Evolutionary conservation across 495 filamentous ascomycete species (phyloP).

Genomic region (Corynascus novoguineensis): DNA sequence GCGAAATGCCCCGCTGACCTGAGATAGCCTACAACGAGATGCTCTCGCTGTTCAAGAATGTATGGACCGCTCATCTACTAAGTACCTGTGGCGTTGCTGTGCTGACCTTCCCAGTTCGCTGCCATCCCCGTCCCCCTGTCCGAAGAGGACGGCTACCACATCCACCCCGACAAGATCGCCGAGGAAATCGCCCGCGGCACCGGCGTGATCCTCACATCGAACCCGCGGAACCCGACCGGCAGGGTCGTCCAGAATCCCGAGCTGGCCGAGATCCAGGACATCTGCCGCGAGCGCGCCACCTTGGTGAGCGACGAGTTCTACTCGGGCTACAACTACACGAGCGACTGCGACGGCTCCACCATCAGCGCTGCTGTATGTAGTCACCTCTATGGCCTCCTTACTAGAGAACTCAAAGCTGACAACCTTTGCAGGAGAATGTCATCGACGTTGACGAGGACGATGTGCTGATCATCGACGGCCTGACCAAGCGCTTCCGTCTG

Average conservation of each 20-base stretch:
- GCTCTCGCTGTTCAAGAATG: slow-evolving; percentile 84
- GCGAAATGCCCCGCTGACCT: slow-evolving; percentile 5
- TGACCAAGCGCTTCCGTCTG: slow-evolving; percentile 94
- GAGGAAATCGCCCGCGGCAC: slow-evolving; percentile 84
- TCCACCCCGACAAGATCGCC: slow-evolving; percentile 86
- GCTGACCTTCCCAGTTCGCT: slow-evolving; percentile 59
- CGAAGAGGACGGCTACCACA: slow-evolving; percentile 79
- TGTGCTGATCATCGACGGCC: slow-evolving; percentile 89
- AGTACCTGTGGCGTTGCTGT: not conserved
- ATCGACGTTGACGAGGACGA: slow-evolving; percentile 61
- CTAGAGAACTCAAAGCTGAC: not conserved
- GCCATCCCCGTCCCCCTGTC: slow-evolving; percentile 82
- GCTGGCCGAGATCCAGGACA: slow-evolving; percentile 80
- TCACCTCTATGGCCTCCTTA: not conserved
- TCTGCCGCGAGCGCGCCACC: slow-evolving; percentile 84
- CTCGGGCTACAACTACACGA: slow-evolving; percentile 90
- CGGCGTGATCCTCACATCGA: slow-evolving; percentile 88
- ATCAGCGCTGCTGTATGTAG: slow-evolving; percentile 62
- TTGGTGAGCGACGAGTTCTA: slow-evolving; percentile 97
- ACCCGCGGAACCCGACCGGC: slow-evolving; percentile 94
- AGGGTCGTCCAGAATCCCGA: slow-evolving; percentile 74
- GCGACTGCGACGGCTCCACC: slow-evolving; percentile 79
- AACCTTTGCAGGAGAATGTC: slow-evolving; percentile 55
- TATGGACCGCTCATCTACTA: slow-evolving; percentile 32
- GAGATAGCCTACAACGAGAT: slow-evolving; percentile 84